These are phyloP conservation scores for Rhodomyrtus tomentosa DNA, from an alignment of 345 rosid species.

Conservation along the genomic window DNA sequence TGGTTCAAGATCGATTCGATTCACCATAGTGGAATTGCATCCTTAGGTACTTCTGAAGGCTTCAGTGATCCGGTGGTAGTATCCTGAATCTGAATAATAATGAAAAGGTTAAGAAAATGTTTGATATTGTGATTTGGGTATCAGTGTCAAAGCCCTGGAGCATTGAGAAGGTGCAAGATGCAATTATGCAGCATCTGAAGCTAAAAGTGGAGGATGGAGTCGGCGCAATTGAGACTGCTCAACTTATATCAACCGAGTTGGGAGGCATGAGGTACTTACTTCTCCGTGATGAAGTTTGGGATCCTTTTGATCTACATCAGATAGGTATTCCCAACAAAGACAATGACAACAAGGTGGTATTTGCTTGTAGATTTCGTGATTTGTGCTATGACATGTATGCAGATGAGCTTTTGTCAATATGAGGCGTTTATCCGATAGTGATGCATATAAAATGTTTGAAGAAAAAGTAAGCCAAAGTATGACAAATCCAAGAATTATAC, in stretches of 20 bases:
- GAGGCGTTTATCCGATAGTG: background rate
- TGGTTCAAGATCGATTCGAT: too few species aligned
- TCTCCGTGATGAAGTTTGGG: constrained; percentile 20
- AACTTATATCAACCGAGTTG: constrained; percentile 12
- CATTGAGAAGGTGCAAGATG: constrained; percentile 9
- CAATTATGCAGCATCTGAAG: constrained; percentile 5
- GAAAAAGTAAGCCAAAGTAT: background rate
- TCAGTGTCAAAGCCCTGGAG: background rate
- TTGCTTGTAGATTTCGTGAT: constrained; percentile 5
- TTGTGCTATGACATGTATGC: constrained; percentile 3
- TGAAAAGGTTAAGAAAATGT: constrained; percentile 8
- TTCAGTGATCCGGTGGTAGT: too few species aligned
- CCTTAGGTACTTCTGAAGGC: too few species aligned
- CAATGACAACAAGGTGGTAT: constrained; percentile 15
- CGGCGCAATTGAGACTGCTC: background rate
- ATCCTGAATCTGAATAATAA: constrained; percentile 20
- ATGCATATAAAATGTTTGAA: constrained; percentile 16
- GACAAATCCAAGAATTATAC: background rate
- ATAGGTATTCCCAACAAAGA: constrained; percentile 8
- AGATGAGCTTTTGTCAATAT: constrained; percentile 9
- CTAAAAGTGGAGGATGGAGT: background rate
- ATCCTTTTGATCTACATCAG: background rate
- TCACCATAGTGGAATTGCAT: too few species aligned
- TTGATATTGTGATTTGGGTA: constrained; percentile 18
- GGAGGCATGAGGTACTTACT: constrained; percentile 11